Percentiles rank a stretch among this genome's conserved stretches.
Conservation (phyloP, 2,329 filamentous ascomycete genomes). For the Aschersonia sp. region DNA sequence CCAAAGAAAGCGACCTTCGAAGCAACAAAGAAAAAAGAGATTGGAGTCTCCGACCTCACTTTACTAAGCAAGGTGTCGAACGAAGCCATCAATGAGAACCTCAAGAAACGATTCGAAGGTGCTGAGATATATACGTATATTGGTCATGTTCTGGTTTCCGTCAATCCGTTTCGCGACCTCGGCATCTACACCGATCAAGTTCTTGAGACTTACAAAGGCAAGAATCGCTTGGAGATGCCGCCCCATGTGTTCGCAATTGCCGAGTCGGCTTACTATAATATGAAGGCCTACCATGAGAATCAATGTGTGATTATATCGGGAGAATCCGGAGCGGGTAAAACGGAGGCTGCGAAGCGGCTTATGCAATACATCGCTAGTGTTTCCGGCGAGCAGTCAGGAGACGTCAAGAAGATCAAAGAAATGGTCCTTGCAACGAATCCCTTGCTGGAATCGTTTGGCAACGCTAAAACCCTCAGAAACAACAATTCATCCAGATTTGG, state of each 20-base stretch:
- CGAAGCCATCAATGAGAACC: slow-evolving; percentile 96
- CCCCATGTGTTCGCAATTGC: slow-evolving; percentile 97
- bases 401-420: slow-evolving; percentile 94
- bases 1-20: slow-evolving; percentile 96
- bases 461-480: slow-evolving; percentile 93
- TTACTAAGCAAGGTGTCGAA: slow-evolving; percentile 97
- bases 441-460: slow-evolving; percentile 91
- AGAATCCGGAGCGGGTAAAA: slow-evolving; percentile 96
- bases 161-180: slow-evolving; percentile 94
- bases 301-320: slow-evolving; percentile 99
- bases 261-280: slow-evolving; percentile 95
- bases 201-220: slow-evolving; percentile 85
- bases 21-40: slow-evolving; percentile 96
- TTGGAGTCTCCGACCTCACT: slow-evolving; percentile 94
- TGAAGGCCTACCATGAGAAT: slow-evolving; percentile 98
- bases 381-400: slow-evolving; percentile 69
- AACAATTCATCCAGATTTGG: slow-evolving; percentile 98
- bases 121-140: slow-evolving; percentile 99
- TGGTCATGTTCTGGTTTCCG: slow-evolving; percentile 96
- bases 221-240: slow-evolving; percentile 89
- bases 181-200: slow-evolving; percentile 96
- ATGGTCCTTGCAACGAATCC: slow-evolving; percentile 99
- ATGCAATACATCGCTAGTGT: slow-evolving; percentile 99
- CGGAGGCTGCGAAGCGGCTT: slow-evolving; percentile 92
- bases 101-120: slow-evolving; percentile 96